These are phyloP conservation scores for Saccharomycopsis fermentans DNA, from an alignment of 805 yeast species.

Conservation along the genomic window DNA sequence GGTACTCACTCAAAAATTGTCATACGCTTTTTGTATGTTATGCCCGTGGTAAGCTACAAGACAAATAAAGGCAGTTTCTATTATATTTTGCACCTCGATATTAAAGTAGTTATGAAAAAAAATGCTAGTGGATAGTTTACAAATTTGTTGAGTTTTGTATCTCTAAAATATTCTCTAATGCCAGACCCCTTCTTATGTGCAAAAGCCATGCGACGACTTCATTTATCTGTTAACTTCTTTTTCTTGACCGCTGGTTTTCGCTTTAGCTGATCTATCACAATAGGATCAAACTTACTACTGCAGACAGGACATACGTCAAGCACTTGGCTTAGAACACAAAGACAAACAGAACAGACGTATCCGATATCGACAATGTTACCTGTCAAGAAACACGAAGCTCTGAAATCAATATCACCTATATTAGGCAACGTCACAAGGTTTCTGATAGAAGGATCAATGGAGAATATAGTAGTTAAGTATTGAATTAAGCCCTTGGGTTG, in stretches of 20 bases:
- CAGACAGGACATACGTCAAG: conserved; percentile 77
- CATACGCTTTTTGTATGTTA: no score
- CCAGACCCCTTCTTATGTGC: no score
- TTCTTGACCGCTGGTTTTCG: conserved; percentile 47
- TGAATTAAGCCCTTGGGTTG: conserved; percentile 74
- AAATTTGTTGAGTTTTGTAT: not conserved
- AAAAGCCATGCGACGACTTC: not conserved
- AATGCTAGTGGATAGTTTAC: no score
- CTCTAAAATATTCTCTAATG: no score
- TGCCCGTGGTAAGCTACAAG: no score
- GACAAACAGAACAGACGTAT: conserved; percentile 88
- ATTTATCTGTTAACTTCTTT: not conserved
- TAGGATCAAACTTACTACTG: conserved; percentile 62
- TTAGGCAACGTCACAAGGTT: conserved; percentile 73
- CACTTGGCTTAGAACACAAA: conserved; percentile 60
- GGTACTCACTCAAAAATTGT: no score
- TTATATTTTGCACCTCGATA: no score
- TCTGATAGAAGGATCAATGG: conserved; percentile 77
- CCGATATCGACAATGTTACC: conserved; percentile 90
- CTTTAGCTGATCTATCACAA: conserved; percentile 45
- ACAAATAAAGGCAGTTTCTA: no score
- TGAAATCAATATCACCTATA: conserved; percentile 76
- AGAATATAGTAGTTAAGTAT: conserved; percentile 69
- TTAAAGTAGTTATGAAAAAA: no score
- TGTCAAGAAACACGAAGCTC: conserved; percentile 89